These are phyloP conservation scores for Neurospora sp. DNA, from an alignment of 495 filamentous ascomycete species.

Conservation along the genomic window DNA sequence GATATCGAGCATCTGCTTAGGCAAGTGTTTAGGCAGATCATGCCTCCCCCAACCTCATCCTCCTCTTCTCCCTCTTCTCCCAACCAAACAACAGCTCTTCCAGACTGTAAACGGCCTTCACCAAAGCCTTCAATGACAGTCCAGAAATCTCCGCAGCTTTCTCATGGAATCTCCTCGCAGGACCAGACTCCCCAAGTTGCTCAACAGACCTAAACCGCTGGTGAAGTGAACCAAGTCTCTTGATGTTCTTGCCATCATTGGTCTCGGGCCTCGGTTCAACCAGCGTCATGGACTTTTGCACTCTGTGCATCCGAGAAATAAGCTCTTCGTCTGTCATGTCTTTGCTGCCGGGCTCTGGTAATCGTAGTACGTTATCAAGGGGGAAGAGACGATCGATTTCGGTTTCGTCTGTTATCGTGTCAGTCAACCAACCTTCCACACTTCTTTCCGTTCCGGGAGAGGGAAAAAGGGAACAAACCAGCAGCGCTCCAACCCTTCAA, in stretches of 20 bases:
- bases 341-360: conserved; percentile 10
- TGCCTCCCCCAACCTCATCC: neutral
- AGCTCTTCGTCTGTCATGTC: conserved; percentile 17
- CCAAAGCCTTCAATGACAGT: conserved; percentile 11
- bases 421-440: too few relatives aligned
- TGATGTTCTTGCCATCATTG: neutral
- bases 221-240: conserved; percentile 12
- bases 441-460: too few relatives aligned
- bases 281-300: conserved; percentile 7
- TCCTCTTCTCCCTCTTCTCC: conserved; percentile 11
- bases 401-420: conserved; percentile 18
- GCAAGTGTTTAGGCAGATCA: neutral
- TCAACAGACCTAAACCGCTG: conserved; percentile 5
- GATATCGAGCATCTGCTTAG: neutral
- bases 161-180: conserved; percentile 17
- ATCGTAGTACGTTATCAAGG: conserved; percentile 10
- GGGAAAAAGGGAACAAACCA: conserved; percentile 26
- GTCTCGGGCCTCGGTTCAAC: conserved; percentile 5
- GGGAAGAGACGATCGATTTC: conserved; percentile 40
- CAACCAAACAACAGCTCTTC: conserved; percentile 11
- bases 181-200: conserved; percentile 9
- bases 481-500: conserved; percentile 31
- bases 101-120: conserved; percentile 13
- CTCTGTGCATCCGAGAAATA: conserved; percentile 15
- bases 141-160: conserved; percentile 13